A percentile compares a stretch with the other conserved stretches of the same genome.
Conservation (phyloP, 1,284 basidiomycete species). For the Mycosarcoma mackinlayi region DNA sequence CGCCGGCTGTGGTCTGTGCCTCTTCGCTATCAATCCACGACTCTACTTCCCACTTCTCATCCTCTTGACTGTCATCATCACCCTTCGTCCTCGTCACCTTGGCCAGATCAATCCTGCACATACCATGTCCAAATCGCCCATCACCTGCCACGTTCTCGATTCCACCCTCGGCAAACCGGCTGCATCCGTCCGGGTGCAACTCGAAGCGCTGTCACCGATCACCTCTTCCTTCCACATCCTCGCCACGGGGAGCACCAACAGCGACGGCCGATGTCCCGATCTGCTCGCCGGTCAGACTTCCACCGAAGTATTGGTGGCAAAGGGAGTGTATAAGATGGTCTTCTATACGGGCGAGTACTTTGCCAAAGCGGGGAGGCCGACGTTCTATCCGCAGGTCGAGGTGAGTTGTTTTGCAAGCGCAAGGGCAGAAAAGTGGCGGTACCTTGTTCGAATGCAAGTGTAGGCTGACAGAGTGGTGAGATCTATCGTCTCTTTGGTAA, state of each 20-base stretch:
- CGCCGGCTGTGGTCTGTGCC: constrained; percentile 15
- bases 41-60: constrained; percentile 1
- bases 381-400: constrained; percentile 90
- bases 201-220: constrained; percentile 31
- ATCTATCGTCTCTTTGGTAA: too few species aligned
- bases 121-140: constrained; percentile 71
- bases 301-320: constrained; percentile 69
- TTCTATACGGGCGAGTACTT: constrained; percentile 88
- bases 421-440: too few species aligned
- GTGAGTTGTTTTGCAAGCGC: constrained; percentile 71
- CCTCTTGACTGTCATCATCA: neutral
- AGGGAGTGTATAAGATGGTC: constrained; percentile 80
- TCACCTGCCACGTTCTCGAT: constrained; percentile 92
- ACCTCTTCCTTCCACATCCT: constrained; percentile 37
- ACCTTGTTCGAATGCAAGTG: too few species aligned
- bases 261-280: constrained; percentile 82
- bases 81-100: neutral
- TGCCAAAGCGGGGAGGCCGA: constrained; percentile 74
- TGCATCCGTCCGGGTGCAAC: constrained; percentile 38
- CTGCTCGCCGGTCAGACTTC: constrained; percentile 73
- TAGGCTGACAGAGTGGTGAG: too few species aligned
- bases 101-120: too few species aligned
- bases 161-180: constrained; percentile 84
- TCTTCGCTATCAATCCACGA: neutral
- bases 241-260: constrained; percentile 76